Evolutionary conservation across 2,329 filamentous ascomycete species (phyloP).

Genomic region (Aphanoascus verrucosus): DNA sequence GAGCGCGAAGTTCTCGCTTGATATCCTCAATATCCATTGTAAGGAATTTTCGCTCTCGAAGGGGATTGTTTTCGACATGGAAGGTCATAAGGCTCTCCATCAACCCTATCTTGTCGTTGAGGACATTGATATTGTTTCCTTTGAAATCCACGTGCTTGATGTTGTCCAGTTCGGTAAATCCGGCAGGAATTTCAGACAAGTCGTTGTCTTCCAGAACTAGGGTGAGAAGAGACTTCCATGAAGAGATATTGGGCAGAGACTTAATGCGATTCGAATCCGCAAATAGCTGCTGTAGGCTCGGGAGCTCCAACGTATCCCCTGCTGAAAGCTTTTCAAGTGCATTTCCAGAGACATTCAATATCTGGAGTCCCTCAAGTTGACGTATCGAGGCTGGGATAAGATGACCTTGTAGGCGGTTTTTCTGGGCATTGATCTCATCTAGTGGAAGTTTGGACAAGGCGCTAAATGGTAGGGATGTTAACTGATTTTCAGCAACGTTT

Average conservation of each 20-base stretch:
- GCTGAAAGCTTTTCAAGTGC: constrained; percentile 48
- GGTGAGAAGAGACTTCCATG: constrained; percentile 62
- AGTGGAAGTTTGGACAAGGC: constrained; percentile 57
- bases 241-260: constrained; percentile 59
- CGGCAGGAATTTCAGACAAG: constrained; percentile 62
- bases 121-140: constrained; percentile 65
- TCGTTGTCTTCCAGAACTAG: constrained; percentile 73
- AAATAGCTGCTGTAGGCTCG: constrained; percentile 60
- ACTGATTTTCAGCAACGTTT: constrained; percentile 68
- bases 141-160: constrained; percentile 72
- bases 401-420: constrained; percentile 65
- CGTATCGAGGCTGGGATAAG: constrained; percentile 56
- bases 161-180: constrained; percentile 56
- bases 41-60: constrained; percentile 77
- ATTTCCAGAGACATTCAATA: constrained; percentile 68
- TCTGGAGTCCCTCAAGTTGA: constrained; percentile 55
- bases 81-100: constrained; percentile 71
- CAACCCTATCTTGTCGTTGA: constrained; percentile 65
- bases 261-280: constrained; percentile 73
- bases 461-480: constrained; percentile 61
- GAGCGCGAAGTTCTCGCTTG: constrained; percentile 59
- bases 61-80: constrained; percentile 74
- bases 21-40: constrained; percentile 70
- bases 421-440: constrained; percentile 61
- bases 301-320: constrained; percentile 48